Evolutionary conservation across 495 filamentous ascomycete species (phyloP), one percentile per base, ranked within the genome.

Genomic region (Hypomontagnella monticulosa): DNA sequence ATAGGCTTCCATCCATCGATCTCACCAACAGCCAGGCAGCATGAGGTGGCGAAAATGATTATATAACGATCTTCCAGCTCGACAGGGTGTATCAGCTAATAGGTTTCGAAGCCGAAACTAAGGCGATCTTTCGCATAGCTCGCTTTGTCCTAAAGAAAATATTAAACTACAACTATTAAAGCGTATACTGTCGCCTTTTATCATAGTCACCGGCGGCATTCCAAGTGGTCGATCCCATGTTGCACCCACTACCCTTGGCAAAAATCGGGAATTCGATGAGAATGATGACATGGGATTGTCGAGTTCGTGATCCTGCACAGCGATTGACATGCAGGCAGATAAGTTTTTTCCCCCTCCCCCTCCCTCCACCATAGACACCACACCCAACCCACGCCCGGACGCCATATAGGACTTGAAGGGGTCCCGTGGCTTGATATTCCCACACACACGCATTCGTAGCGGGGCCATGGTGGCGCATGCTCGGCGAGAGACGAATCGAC

Each of bases 351-450:
- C 37, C 41, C 56, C 42, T 23, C 43, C 3, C 15, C 32, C 34
- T 37, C 19, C 27, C 27, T n/a, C 9, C 33, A 10, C 41, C 37
- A 43, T 32, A 19, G 47, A 14, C 41, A 63, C 56, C 47, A 67
- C 55, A 63, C 66, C 59, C 66, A 69, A 63, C 66, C 66, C 66
- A 69, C 55, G 43, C 48, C 37, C 40, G 37, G 32, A 12, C 38
- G 40, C 33, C 18, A 49, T n/a, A 37, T n/a, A 38, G 23, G 38
- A 51, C 42, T 51, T 7, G 40, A 40, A 7, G 27, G 10, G 32
- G 66, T 63, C 66, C 54, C 66, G 66, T 69, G 66, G 66, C 66
- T 68, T 69, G 66, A 44, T 56, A 55, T 43, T 56, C 34, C 49
- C 55, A 63, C 55, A 11, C 66, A 57, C 57, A 52, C 42, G 27